Percentiles rank a stretch among this genome's conserved stretches.
phyloP scores from a whole-genome alignment of 495 filamentous ascomycete genomes.

The Penicilliopsis zonata region DNA sequence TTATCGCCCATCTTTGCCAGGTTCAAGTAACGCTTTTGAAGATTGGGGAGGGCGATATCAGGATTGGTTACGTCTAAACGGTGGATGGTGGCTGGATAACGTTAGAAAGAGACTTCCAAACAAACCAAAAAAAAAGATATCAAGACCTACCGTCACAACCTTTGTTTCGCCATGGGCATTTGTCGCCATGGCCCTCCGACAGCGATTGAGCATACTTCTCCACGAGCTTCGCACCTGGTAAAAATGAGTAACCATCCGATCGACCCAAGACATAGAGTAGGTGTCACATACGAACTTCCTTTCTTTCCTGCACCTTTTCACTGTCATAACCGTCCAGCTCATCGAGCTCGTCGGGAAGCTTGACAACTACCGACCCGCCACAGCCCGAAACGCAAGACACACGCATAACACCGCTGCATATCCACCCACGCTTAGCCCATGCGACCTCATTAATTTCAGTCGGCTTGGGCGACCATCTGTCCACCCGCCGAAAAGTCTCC shows the following conservation, averaged over 20 bases:
- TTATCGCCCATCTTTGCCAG: slow-evolving; percentile 33
- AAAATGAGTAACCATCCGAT: slow-evolving; percentile 4
- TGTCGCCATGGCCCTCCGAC: slow-evolving; percentile 63
- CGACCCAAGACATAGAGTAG: neutral
- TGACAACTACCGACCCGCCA: slow-evolving; percentile 68
- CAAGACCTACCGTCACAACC: slow-evolving; percentile 63
- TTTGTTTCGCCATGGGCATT: slow-evolving; percentile 74
- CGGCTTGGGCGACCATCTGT: slow-evolving; percentile 71
- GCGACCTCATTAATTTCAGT: slow-evolving; percentile 74
- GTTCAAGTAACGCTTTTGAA: slow-evolving; percentile 50
- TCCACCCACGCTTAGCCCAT: slow-evolving; percentile 94
- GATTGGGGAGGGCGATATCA: slow-evolving; percentile 37
- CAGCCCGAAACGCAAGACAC: slow-evolving; percentile 76
- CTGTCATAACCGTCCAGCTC: slow-evolving; percentile 33
- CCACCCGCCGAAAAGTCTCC: slow-evolving; percentile 79
- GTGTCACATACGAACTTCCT: slow-evolving; percentile 40
- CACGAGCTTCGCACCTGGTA: slow-evolving; percentile 46
- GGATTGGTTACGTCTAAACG: slow-evolving; percentile 46
- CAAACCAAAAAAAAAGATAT: neutral
- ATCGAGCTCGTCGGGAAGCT: slow-evolving; percentile 51
- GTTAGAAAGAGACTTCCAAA: slow-evolving; percentile 1
- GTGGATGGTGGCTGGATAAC: slow-evolving; percentile 33
- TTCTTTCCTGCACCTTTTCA: slow-evolving; percentile 52
- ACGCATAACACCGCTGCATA: slow-evolving; percentile 67
- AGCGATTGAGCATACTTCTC: slow-evolving; percentile 62